Percentiles rank a stretch among this genome's conserved stretches.
Conservation (phyloP, 306 rosid species). For the Cyamopsis tetragonoloba region DNA sequence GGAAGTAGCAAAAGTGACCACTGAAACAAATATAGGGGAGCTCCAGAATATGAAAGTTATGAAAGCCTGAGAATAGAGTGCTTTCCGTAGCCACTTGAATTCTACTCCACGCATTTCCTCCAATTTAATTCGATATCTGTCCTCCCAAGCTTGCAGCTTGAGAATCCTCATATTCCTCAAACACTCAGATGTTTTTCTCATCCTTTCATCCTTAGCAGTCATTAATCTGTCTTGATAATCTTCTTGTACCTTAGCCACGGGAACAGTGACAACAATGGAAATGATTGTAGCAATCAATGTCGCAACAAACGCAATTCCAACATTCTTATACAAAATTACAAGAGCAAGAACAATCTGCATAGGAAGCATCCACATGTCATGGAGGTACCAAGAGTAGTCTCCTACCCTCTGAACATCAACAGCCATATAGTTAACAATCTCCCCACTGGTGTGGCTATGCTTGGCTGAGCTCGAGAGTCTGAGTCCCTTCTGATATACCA, state of each 20-base stretch:
- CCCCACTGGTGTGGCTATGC: constrained; percentile 88
- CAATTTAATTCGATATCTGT: constrained; percentile 49
- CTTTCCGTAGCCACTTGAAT: constrained; percentile 76
- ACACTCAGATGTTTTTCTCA: constrained; percentile 86
- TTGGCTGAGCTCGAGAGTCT: constrained; percentile 76
- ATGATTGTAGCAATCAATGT: constrained; percentile 75
- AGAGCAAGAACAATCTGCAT: constrained; percentile 80
- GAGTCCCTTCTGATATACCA: constrained; percentile 80
- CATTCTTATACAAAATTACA: constrained; percentile 75
- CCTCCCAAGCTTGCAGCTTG: constrained; percentile 93
- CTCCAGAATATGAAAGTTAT: constrained; percentile 90
- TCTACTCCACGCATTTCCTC: constrained; percentile 88
- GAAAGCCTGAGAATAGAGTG: constrained; percentile 84
- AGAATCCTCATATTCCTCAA: constrained; percentile 85
- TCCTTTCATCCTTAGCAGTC: constrained; percentile 90
- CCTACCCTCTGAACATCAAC: constrained; percentile 88
- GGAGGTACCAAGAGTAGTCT: constrained; percentile 89
- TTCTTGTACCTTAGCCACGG: constrained; percentile 77
- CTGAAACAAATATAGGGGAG: constrained; percentile 90
- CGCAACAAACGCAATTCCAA: constrained; percentile 78
- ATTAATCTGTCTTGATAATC: constrained; percentile 75
- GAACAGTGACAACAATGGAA: constrained; percentile 74
- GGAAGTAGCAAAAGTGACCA: constrained; percentile 71
- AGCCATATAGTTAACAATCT: constrained; percentile 90
- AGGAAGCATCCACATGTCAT: constrained; percentile 93